Evolutionary conservation across 192 early-diverging fungal genomes (phyloP), one percentile per base, ranked within the genome.

Genomic region (Backusella westeae): DNA sequence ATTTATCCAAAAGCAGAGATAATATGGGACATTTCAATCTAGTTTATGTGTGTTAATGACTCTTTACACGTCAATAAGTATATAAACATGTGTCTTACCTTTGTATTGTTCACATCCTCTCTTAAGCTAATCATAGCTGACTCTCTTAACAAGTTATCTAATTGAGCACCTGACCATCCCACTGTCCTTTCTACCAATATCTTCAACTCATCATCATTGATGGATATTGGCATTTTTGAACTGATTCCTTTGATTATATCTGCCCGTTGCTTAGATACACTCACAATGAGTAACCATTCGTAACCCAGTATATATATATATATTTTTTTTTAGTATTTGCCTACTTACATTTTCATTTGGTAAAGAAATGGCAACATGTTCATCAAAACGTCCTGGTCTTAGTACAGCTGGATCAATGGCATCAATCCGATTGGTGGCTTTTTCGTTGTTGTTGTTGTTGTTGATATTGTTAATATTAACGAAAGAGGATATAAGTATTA

Each of bases 301-400:
- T 41, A 29, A 35, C 6, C 23, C 39, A 39, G 9, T 21, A 41
- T 29, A n/a, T n/a, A n/a, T n/a, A n/a, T n/a, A n/a, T n/a, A n/a
- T 5, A 3, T 15, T 36, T 29, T 1, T 39, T 12, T 6, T 29
- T 36, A 34, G 36, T 29, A 34, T 6, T 35, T 6, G 66, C 38
- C 2, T 15, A 41, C 70, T 23, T 77, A 84, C 85, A 80, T 91
- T 82, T 35, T 73, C 75, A 63, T 90, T 80, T 15, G 95, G 95
- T 3, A 85, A 42, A 14, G 85, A 83, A 32, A 96, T 83, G 59
- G 87, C 76, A 41, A 96, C 79, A 73, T 92, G 89, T 72, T 94
- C 90, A 79, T 96, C 95, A 42, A 97, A 83, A 12, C 95, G 89
- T 26, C 95, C 95, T 12, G 95, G 95, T 49, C 96, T 89, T 79